Base-by-base conservation (phyloP, 2,329 filamentous ascomycete species). In the Arthrobotrys iridis region DNA sequence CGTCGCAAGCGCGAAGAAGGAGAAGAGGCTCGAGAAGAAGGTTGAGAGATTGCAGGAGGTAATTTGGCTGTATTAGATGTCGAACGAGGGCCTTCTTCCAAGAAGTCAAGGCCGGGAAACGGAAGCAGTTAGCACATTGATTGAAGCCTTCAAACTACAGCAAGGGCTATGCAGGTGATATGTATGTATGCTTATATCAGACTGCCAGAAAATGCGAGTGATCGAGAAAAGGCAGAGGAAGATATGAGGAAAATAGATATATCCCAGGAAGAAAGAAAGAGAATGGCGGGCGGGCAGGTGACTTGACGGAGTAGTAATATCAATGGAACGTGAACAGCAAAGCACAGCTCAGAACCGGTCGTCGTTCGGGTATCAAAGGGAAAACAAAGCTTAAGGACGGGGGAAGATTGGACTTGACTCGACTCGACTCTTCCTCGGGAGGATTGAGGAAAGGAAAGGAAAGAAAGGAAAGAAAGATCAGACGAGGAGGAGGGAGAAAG, bases 81-180 rank as follows among this genome's bases (percentile, higher is more conserved):
- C 45, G 57, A 75, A 75, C 55, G 46, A 55, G 62, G 46, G 48
- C 24, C 57, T 58, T 48, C 40, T 43, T 33, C 20, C 40, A 37
- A 73, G 10, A 70, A 35, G 41, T 37, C 43, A 57, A 74, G 62
- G 55, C 63, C 40, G 28, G 52, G 62, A 37, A 63, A 63, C 70
- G 40, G 57, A 75, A 75, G 18, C 55, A 68, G 71, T 68, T 75
- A 75, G 71, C 63, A 67, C 70, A 68, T 75, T 63, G 50, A 55
- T 55, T 55, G 63, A 75, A 48, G 45, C 37, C n/a, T 37, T 60
- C 35, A 7, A 22, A 58, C 46, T 57, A 55, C 70, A 67, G 63
- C 63, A 68, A 75, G 71, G 63, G 30, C 68, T 37, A 74, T 74
- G 62, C 70, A 74, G 46, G 62, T 59, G 48, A 65, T 67, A 62